Evolutionary conservation across 306 rosid species (phyloP), one percentile per base, ranked within the genome.

Genomic region (Vigna radiata): DNA sequence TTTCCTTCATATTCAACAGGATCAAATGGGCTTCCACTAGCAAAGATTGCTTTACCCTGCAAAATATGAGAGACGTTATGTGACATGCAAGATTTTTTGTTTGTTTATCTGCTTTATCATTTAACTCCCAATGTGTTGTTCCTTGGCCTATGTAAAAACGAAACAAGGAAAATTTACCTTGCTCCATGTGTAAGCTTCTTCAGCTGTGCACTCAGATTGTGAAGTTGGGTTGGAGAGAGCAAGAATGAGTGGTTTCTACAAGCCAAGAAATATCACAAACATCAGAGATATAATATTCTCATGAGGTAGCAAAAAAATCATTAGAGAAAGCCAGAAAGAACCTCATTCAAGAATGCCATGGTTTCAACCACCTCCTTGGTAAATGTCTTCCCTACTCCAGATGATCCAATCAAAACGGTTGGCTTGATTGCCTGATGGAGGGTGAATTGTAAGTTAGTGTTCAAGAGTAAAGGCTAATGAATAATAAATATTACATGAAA

Each of bases 191-290:
- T 95, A 95, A 55, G 98, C 98, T 83, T 95, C 97, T 85, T 92
- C 97, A 8, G 98, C 98, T 13, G 98, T 95, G 82, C 98, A 95
- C 89, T 95, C 97, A 43, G 98, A 88, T 76, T 95, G 98, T 41
- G 98, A 92, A 15, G 98, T 95, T 50, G 98, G 98, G 76, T 95
- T 92, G 59, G 98, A 95, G 80, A 95, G 97, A 72, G 98, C 92
- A 59, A 95, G 93, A 83, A 95, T 95, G 63, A 95, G 92, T 10
- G 98, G 98, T 92, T 90, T 95, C 98, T 95, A 48, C 90, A 89
- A 37, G 77, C 67, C 71, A 87, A 78, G 73, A 76, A 76, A 63
- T 25, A 48, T 78, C 71, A 78, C 19, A 59, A 49, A 39, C 13
- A 70, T 78, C 71, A 75, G 9, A 66, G 48, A 75, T 21, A 78